These are phyloP conservation scores for Boeremia lycopersici DNA, from an alignment of 2,329 filamentous ascomycete genomes.

Conservation along the genomic window DNA sequence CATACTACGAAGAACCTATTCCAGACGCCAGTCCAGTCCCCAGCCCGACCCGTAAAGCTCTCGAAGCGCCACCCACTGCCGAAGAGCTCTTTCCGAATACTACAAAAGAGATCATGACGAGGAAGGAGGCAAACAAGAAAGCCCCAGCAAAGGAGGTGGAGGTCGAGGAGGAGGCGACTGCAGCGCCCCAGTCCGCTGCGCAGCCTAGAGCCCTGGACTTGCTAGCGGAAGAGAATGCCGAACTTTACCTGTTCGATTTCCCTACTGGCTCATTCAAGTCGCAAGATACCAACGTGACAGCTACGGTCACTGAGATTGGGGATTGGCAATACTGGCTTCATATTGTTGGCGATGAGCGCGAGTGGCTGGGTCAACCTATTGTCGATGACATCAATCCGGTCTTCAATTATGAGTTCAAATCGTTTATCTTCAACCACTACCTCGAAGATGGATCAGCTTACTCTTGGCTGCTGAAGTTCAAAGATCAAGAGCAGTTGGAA, in stretches of 20 bases:
- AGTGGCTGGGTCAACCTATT: slow-evolving; percentile 87
- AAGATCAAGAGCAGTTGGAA: slow-evolving; percentile 79
- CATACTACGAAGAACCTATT: slow-evolving; percentile 71
- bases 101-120: slow-evolving; percentile 50
- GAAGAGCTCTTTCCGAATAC: slow-evolving; percentile 47
- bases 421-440: slow-evolving; percentile 99
- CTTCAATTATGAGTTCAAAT: slow-evolving; percentile 99
- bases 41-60: slow-evolving; percentile 52
- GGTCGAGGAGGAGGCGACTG: slow-evolving; percentile 55
- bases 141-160: slow-evolving; percentile 35
- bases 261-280: slow-evolving; percentile 81
- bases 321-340: slow-evolving; percentile 97
- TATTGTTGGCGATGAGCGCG: slow-evolving; percentile 73
- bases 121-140: slow-evolving; percentile 46
- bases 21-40: slow-evolving; percentile 64
- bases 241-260: slow-evolving; percentile 94
- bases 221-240: slow-evolving; percentile 75
- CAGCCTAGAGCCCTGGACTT: slow-evolving; percentile 74
- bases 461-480: slow-evolving; percentile 94
- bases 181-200: slow-evolving; percentile 64
- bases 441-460: slow-evolving; percentile 85
- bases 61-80: slow-evolving; percentile 36
- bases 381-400: slow-evolving; percentile 94
- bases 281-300: slow-evolving; percentile 76
- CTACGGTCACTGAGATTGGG: slow-evolving; percentile 83